Conservation (phyloP, 2,329 filamentous ascomycete species). For the Neocucurbitaria cava region DNA sequence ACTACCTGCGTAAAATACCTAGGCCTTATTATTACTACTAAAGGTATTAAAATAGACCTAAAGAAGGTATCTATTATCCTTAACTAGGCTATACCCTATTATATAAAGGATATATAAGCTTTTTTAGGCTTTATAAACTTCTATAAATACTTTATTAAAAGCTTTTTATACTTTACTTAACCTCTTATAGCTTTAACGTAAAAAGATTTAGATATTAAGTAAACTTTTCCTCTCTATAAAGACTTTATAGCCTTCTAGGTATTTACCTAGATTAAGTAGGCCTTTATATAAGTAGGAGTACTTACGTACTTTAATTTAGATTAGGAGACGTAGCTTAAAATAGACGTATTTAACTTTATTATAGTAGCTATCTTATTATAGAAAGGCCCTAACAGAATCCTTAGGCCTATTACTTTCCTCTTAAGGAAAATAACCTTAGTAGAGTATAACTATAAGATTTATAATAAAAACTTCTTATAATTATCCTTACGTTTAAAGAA, state of each 20-base stretch:
- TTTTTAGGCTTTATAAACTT: not conserved
- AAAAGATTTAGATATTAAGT: too few relatives aligned
- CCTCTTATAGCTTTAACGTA: too few relatives aligned
- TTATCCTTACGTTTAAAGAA: slow-evolving; percentile 34
- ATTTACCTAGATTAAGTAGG: not conserved
- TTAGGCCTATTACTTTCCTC: not conserved
- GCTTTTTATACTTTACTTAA: not conserved
- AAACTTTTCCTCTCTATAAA: too few relatives aligned
- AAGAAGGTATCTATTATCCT: not conserved
- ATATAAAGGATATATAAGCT: not conserved
- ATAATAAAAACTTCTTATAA: slow-evolving; percentile 47
- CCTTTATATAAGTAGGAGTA: too few relatives aligned
- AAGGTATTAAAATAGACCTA: slow-evolving; percentile 1
- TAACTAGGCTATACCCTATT: not conserved
- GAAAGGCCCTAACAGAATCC: not conserved
- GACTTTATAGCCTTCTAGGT: not conserved
- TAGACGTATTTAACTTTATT: too few relatives aligned
- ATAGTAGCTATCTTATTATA: not conserved
- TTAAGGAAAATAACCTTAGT: not conserved
- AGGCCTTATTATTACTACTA: not conserved
- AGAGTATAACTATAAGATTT: slow-evolving; percentile 44
- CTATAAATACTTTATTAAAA: not conserved
- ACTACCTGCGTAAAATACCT: not conserved
- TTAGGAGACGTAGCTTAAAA: too few relatives aligned
- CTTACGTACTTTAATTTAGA: too few relatives aligned